These are phyloP conservation scores for Colletotrichum scovillei DNA, from an alignment of 2,329 filamentous ascomycete genomes.

Conservation along the genomic window DNA sequence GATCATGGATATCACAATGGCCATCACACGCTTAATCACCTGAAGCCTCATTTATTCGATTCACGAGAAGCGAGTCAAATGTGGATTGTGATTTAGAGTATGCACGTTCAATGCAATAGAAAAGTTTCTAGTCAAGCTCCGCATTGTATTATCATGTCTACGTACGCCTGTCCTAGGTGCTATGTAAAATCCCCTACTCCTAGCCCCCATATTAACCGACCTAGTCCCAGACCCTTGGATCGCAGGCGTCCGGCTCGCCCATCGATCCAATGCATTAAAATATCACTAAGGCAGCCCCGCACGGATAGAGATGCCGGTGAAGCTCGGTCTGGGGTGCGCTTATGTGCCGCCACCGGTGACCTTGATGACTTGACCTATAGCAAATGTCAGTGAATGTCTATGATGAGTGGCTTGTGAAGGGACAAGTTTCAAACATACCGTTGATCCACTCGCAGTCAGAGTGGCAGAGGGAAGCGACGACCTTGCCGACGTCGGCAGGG, in stretches of 20 bases:
- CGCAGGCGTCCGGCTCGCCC: conserved; percentile 24
- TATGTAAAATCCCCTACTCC: not conserved
- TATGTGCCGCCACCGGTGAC: conserved; percentile 47
- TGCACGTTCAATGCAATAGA: not conserved
- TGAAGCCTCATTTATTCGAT: not conserved
- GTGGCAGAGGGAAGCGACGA: conserved; percentile 65
- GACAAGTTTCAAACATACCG: conserved; percentile 53
- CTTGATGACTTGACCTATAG: conserved; percentile 52
- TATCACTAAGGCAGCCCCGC: conserved; percentile 16
- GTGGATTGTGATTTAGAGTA: not conserved
- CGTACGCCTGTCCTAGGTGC: conserved; percentile 16
- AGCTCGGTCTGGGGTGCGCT: not conserved
- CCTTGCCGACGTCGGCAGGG: conserved; percentile 69
- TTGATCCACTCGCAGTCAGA: conserved; percentile 74
- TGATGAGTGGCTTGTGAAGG: not conserved
- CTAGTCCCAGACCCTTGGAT: not conserved
- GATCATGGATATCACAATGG: not conserved
- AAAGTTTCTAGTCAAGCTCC: not conserved
- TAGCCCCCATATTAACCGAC: conserved; percentile 7
- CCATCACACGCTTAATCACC: too few relatives aligned
- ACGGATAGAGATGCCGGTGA: conserved; percentile 7
- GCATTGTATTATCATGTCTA: conserved; percentile 20
- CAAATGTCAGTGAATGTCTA: conserved; percentile 69
- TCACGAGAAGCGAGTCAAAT: not conserved
- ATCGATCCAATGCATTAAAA: conserved; percentile 22